Evolutionary conservation across 2,329 filamentous ascomycete genomes (phyloP), one percentile per base, ranked within the genome.

Genomic region (Colletotrichum sp.): DNA sequence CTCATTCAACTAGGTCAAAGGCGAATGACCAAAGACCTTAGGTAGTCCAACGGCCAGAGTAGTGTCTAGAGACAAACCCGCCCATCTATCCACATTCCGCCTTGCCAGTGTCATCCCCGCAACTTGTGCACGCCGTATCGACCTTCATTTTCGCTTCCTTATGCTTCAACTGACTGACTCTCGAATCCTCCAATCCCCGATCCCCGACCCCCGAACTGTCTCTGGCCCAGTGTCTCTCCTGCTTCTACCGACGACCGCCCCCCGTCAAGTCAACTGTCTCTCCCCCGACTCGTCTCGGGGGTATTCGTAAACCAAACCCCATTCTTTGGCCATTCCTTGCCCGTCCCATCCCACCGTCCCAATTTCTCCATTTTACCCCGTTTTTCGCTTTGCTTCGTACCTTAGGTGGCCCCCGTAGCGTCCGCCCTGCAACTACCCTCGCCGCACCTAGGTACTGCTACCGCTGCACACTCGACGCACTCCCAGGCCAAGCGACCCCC

Each of bases 311-410:
- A 60, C 67, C 30, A 36, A 9, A 44, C 68, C 68, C 68, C 68
- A 36, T 71, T n/a, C 44, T 52, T 34, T 62, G 28, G 16, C n/a
- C 30, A 62, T 62, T 52, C 44, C 44, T 52, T 52, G 44, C 10
- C 44, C 44, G n/a, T 52, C 44, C 44, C 44, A 52, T 52, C 44
- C 69, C 36, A 30, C 26, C 55, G 34, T 69, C 52, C 65, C 67
- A 59, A 63, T 24, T 69, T 74, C 71, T 64, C 73, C 73, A 69
- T 57, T 64, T 72, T 76, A 76, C 73, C 73, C 73, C 73, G 44
- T 76, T 73, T 76, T 65, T 69, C 63, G 64, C 36, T 75, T 24
- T 69, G 28, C 30, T 28, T n/a, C 16, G 13, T 52, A 44, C 39
- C 39, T 44, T 10, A 21, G 44, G 44, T 52, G 44, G n/a, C n/a